A percentile compares a stretch with the other conserved stretches of the same genome.
Evolutionary conservation across 106 monocot species (phyloP).

Genomic region (Dioscorea zingiberensis): DNA sequence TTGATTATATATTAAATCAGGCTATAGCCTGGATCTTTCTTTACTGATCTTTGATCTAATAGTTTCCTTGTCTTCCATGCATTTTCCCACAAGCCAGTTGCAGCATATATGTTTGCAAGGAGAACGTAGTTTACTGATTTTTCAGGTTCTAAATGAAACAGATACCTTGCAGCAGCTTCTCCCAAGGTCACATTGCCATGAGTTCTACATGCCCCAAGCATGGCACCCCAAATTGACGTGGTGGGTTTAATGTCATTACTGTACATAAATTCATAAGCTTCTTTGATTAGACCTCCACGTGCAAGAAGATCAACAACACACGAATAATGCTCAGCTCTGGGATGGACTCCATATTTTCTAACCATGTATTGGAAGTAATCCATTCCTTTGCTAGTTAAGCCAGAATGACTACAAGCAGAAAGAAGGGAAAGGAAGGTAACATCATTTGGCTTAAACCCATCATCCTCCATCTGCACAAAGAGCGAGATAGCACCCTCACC

Average conservation of each 20-base stretch:
- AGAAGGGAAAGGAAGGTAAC: constrained; percentile 83
- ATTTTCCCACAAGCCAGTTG: constrained; percentile 61
- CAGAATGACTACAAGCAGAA: constrained; percentile 71
- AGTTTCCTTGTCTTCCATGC: constrained; percentile 44
- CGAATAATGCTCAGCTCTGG: constrained; percentile 75
- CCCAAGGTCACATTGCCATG: constrained; percentile 48
- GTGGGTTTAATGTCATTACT: constrained; percentile 32
- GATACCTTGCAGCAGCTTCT: constrained; percentile 39
- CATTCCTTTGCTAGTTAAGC: constrained; percentile 55
- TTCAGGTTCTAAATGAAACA: constrained; percentile 38
- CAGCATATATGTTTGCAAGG: constrained; percentile 70
- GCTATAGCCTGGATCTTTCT: constrained; percentile 54
- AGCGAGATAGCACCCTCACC: constrained; percentile 47
- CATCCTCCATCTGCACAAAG: constrained; percentile 53
- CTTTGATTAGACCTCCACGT: constrained; percentile 60
- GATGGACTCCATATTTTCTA: constrained; percentile 50
- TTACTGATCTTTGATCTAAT: constrained; percentile 29
- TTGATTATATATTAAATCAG: background rate
- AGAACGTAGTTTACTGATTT: constrained; percentile 66
- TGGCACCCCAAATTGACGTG: constrained; percentile 63
- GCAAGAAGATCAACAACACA: constrained; percentile 85
- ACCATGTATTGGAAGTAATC: constrained; percentile 54
- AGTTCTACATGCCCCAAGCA: constrained; percentile 68
- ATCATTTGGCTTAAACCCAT: constrained; percentile 73
- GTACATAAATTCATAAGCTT: constrained; percentile 56